Evolutionary conservation across 805 yeast genomes (phyloP).

Genomic region (Candida nitratophila): DNA sequence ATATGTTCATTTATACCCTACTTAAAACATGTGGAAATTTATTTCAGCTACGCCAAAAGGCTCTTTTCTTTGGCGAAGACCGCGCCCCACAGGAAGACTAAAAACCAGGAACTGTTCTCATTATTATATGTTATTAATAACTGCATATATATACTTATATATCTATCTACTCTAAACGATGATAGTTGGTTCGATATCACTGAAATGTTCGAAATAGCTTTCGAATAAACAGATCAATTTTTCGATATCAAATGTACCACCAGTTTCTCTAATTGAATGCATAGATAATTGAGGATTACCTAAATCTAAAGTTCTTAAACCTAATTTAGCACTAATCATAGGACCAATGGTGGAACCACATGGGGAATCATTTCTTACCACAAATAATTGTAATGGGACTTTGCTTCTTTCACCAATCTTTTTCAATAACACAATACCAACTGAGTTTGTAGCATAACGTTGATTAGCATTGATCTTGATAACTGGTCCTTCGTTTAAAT

Average conservation of each 20-base stretch:
- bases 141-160: too few species aligned
- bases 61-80: not conserved
- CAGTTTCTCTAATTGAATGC: constrained; percentile 93
- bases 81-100: too few species aligned
- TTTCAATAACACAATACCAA: constrained; percentile 76
- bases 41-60: not conserved
- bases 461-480: constrained; percentile 92
- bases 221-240: constrained; percentile 54
- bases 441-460: constrained; percentile 88
- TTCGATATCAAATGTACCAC: constrained; percentile 70
- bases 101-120: too few species aligned
- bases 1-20: too few species aligned
- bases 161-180: constrained; percentile 17
- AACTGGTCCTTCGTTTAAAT: constrained; percentile 84
- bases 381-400: constrained; percentile 88
- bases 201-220: constrained; percentile 48
- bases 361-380: constrained; percentile 87
- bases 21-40: too few species aligned
- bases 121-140: too few species aligned
- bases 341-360: constrained; percentile 98
- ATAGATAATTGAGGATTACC: constrained; percentile 90
- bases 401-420: constrained; percentile 57
- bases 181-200: constrained; percentile 33
- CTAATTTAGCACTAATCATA: constrained; percentile 78
- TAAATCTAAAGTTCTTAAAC: constrained; percentile 79